A percentile compares a stretch with the other conserved stretches of the same genome.
Conservation (phyloP, 768 basidiomycete species). For the Boletus subparvulus region DNA sequence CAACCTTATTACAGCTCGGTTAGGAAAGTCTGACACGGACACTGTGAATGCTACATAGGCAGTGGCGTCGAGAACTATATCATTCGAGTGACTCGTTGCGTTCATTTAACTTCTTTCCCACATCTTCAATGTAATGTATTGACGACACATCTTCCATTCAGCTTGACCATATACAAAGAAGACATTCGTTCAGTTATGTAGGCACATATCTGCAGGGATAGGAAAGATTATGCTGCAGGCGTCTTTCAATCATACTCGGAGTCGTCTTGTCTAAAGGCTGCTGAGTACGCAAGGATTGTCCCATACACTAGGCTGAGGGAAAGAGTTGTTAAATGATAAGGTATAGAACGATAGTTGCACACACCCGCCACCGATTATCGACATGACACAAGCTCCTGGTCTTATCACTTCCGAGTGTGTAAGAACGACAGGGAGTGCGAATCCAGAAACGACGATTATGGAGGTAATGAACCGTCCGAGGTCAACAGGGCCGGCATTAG, state of each 20-base stretch:
- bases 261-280: slow-evolving; percentile 76
- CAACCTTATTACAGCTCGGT: slow-evolving; percentile 28
- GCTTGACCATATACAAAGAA: slow-evolving; percentile 3
- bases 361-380: slow-evolving; percentile 88
- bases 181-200: slow-evolving; percentile 11
- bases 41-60: slow-evolving; percentile 5
- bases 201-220: slow-evolving; percentile 17
- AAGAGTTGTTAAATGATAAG: background rate
- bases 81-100: background rate
- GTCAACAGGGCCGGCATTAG: slow-evolving; percentile 71
- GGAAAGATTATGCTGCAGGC: background rate
- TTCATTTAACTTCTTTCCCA: background rate
- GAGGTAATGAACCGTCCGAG: slow-evolving; percentile 94
- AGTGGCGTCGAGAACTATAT: background rate
- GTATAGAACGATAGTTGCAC: slow-evolving; percentile 3
- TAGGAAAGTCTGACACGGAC: slow-evolving; percentile 22
- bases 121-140: background rate
- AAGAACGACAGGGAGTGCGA: slow-evolving; percentile 88
- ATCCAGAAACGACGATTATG: slow-evolving; percentile 87
- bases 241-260: slow-evolving; percentile 69
- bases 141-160: background rate
- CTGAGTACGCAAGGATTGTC: slow-evolving; percentile 85
- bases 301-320: slow-evolving; percentile 73
- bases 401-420: slow-evolving; percentile 89
- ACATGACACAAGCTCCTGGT: slow-evolving; percentile 87